These are phyloP conservation scores for Ascochyta pisi DNA, from an alignment of 2,329 filamentous ascomycete genomes.

Conservation along the genomic window DNA sequence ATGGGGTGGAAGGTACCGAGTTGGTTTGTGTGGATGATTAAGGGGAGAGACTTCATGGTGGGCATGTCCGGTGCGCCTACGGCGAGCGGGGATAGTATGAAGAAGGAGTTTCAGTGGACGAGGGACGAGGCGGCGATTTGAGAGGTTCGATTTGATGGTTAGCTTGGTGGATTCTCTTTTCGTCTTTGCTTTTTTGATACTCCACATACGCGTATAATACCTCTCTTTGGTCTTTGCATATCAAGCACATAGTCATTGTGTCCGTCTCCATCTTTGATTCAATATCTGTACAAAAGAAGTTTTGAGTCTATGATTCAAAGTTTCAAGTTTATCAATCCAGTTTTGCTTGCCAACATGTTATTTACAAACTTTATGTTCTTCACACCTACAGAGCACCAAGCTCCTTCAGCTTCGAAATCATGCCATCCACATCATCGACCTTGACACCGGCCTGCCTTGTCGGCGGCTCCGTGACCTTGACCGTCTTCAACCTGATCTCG, in stretches of 20 bases:
- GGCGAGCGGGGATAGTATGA: constrained; percentile 26
- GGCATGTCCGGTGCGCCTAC: constrained; percentile 24
- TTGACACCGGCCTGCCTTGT: constrained; percentile 91
- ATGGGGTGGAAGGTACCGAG: constrained; percentile 50
- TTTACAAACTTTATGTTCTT: background rate
- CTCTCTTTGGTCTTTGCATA: background rate
- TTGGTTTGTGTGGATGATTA: constrained; percentile 50
- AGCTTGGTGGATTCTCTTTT: background rate
- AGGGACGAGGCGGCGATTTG: constrained; percentile 32
- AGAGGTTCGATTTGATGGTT: background rate
- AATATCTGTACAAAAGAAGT: too few relatives aligned
- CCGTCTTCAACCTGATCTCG: constrained; percentile 78
- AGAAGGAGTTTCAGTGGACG: constrained; percentile 37
- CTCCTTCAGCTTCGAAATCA: constrained; percentile 94
- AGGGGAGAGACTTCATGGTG: constrained; percentile 51
- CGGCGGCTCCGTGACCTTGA: constrained; percentile 90
- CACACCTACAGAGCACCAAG: constrained; percentile 77
- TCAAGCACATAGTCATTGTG: background rate
- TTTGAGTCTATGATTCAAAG: background rate
- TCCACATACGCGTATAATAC: background rate
- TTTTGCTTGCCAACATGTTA: background rate
- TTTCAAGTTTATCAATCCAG: background rate
- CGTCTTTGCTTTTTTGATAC: background rate
- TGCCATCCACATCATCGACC: constrained; percentile 96
- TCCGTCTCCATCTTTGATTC: too few relatives aligned